Percentiles rank a stretch among this genome's conserved stretches.
phyloP scores from a whole-genome alignment of 2,329 filamentous ascomycete genomes.

The Thyridium curvatum region DNA sequence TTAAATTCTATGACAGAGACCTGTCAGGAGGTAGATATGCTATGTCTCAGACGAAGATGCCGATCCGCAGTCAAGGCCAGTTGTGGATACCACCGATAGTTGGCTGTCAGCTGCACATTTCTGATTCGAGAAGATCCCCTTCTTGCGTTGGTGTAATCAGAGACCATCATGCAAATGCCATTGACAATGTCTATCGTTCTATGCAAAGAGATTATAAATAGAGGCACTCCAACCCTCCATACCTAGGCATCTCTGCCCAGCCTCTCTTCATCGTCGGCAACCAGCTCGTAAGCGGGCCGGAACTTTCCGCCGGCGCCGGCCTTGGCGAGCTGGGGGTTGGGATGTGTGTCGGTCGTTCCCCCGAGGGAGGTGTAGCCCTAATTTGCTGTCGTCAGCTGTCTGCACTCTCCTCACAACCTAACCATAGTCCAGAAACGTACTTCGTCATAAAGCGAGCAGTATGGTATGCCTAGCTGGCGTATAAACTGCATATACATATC shows the following conservation, averaged over 20 bases:
- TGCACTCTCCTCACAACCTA: background rate
- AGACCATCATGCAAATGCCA: too few species aligned
- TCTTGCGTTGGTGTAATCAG: too few species aligned
- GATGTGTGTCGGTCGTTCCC: conserved; percentile 80
- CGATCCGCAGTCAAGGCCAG: too few species aligned
- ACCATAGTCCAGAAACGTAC: background rate
- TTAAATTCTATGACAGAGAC: too few species aligned
- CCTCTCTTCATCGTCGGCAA: conserved; percentile 70
- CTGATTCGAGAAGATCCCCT: too few species aligned
- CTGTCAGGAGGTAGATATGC: too few species aligned
- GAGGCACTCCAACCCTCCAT: too few species aligned
- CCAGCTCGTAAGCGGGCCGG: conserved; percentile 69
- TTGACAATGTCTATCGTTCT: too few species aligned
- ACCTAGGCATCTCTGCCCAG: conserved; percentile 59
- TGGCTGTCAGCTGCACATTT: too few species aligned
- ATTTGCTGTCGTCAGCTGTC: background rate
- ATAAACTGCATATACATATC: conserved; percentile 67
- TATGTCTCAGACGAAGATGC: too few species aligned
- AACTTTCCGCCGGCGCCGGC: conserved; percentile 36
- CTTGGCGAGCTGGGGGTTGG: conserved; percentile 67
- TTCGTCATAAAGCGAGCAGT: conserved; percentile 80
- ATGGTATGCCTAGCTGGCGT: conserved; percentile 69
- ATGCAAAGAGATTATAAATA: too few species aligned
- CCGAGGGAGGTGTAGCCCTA: conserved; percentile 86
- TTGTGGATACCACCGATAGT: too few species aligned